Base-by-base conservation (phyloP, 23 red algal genomes). In the Pyropia haitanensis region DNA sequence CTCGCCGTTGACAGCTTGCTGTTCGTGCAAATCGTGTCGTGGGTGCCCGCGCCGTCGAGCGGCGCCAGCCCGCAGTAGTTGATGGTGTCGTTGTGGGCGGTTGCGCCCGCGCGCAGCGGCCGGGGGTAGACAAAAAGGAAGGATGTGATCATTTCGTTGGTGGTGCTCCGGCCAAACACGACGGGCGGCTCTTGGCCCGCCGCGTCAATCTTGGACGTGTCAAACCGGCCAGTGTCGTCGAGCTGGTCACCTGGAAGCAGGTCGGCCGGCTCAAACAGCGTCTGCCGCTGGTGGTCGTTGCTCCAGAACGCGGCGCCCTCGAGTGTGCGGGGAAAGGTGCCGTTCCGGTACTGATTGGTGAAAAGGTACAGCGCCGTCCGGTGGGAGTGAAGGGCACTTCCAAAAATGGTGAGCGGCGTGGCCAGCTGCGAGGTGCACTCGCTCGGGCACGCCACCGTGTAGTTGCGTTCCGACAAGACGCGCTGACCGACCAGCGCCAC, bases 301-400 rank as follows among this genome's bases (percentile, higher is more conserved):
- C 77, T 81, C 77, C 77, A 81, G 53, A 71, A 81, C 55, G 70
- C 72, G 5, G 72, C 77, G 65, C n/a, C n/a, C n/a, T n/a, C n/a
- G n/a, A n/a, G n/a, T n/a, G n/a, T n/a, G n/a, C n/a, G n/a, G n/a
- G n/a, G n/a, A n/a, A n/a, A n/a, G n/a, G n/a, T n/a, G n/a, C n/a
- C n/a, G n/a, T n/a, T n/a, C n/a, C n/a, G n/a, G n/a, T n/a, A n/a
- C n/a, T n/a, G n/a, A n/a, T 81, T 81, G 16, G 31, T 71, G 53
- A 71, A 81, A 15, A 81, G 70, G 21, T 81, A 56, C 56, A 33
- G 70, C 13, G 65, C 77, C n/a, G 77, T 81, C 15, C 34, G 46
- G 77, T 81, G 77, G 65, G 72, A 71, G 54, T 81, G 77, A 23
- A 81, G 64, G 23, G 72, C 59, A 22, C 51, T 60, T 21, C 55